These are phyloP conservation scores for Verbascum thapsus DNA, from an alignment of 257 asterid genomes.

Conservation along the genomic window DNA sequence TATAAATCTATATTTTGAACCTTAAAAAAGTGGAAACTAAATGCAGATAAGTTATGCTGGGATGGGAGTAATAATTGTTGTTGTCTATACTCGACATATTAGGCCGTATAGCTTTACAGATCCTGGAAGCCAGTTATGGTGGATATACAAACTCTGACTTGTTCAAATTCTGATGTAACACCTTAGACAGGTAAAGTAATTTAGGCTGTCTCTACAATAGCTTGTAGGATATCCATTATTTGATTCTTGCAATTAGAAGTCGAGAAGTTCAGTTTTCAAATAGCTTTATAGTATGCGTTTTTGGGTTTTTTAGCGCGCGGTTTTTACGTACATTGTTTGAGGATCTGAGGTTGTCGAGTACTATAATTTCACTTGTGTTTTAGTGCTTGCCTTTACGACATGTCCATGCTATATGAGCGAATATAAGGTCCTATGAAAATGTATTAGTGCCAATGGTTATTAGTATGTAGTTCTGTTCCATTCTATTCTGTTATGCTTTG, in stretches of 20 bases:
- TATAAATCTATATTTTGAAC: constrained; percentile 27
- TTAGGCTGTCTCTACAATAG: neutral
- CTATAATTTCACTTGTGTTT: no score
- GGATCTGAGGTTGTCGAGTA: no score
- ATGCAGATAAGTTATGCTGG: constrained; percentile 42
- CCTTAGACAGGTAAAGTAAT: neutral
- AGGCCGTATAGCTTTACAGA: constrained; percentile 11
- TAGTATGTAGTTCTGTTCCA: no score
- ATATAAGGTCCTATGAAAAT: no score
- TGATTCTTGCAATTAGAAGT: constrained; percentile 16
- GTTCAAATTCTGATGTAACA: constrained; percentile 11
- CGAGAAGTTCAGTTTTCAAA: neutral
- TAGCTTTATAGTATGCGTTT: neutral
- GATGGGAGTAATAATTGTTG: no score
- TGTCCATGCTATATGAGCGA: no score
- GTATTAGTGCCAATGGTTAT: no score
- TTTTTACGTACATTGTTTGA: no score
- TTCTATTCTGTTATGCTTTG: no score
- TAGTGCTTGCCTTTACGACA: no score
- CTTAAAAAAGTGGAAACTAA: constrained; percentile 33
- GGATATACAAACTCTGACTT: no score
- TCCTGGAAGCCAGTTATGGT: constrained; percentile 27
- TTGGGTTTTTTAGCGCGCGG: no score
- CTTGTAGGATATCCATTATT: constrained; percentile 1
- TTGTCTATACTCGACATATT: neutral